Base-by-base conservation (phyloP, 805 yeast species). In the Pichia sporocuriosa region DNA sequence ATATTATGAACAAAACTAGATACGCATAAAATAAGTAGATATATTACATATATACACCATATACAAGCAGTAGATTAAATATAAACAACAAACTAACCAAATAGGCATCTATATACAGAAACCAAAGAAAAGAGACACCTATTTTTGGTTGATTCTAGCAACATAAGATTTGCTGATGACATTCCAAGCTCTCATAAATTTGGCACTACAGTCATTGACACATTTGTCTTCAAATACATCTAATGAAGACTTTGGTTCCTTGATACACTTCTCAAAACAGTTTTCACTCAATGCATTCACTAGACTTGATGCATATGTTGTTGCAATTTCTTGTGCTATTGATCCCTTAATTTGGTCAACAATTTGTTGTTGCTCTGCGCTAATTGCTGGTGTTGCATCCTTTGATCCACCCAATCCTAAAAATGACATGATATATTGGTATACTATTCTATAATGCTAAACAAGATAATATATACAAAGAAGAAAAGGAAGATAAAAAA, bases 171-270 rank as follows among this genome's bases (percentile, higher is more conserved):
- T 80, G 11, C 95, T 84, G 32, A 89, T 71, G 41, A 81, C 69
- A 54, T 88, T 87, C 96, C 96, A 89, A 26, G 94, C 79, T 61
- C 83, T 76, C 90, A 88, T 81, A 63, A 85, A 89, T 65, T 86
- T 89, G 49, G 82, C 80, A 52, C 84, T 72, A 60, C 97, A 89
- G 59, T 80, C 82, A 45, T 72, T 75, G 36, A 85, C 72, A 65
- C 96, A 88, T 23, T 62, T 63, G 42, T 76, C 75, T 54, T 88
- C 87, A 6, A 66, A 70, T 2, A 68, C 50, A n/a, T 27, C 37
- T 43, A 77, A 56, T 12, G 66, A 50, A 17, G 71, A 54, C 30
- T 77, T 76, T 15, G 95, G 95, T 32, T 68, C 69, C 13, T 61
- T 61, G 37, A 85, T 68, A 63, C 97, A 89, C 59, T 79, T 76